Conservation (phyloP, 2,329 filamentous ascomycete genomes). For the Cercospora janseana region DNA sequence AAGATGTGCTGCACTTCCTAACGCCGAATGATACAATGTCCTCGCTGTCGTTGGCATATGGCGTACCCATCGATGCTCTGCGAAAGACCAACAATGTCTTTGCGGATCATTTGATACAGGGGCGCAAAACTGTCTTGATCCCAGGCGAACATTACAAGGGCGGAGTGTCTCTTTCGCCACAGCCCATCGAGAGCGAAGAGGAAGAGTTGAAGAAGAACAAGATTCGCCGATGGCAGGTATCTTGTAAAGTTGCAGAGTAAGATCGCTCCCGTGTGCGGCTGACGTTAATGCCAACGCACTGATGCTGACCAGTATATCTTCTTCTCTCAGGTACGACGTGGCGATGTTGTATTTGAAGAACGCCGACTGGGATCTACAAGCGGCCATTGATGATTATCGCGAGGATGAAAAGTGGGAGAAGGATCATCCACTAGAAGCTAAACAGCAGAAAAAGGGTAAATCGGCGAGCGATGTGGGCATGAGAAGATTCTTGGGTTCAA, state of each 20-base stretch:
- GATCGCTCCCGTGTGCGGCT: conserved; percentile 30
- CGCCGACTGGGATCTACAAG: conserved; percentile 62
- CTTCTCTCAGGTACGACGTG: conserved; percentile 58
- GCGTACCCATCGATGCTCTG: conserved; percentile 62
- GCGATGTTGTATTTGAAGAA: conserved; percentile 74
- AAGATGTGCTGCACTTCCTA: conserved; percentile 73
- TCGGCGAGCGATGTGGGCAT: conserved; percentile 35
- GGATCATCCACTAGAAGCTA: conserved; percentile 58
- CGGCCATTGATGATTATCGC: conserved; percentile 62
- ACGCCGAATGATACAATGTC: conserved; percentile 66
- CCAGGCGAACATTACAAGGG: conserved; percentile 68
- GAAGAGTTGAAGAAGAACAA: conserved; percentile 69
- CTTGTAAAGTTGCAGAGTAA: conserved; percentile 73
- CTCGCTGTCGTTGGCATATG: conserved; percentile 69
- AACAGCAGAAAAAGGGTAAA: conserved; percentile 47
- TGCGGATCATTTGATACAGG: conserved; percentile 68
- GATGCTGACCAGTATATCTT: conserved; percentile 43
- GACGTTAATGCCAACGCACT: conserved; percentile 10
- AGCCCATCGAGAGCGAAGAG: conserved; percentile 70
- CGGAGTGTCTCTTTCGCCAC: conserved; percentile 65
- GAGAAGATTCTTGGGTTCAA: conserved; percentile 38
- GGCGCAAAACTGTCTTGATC: conserved; percentile 67
- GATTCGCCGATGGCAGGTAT: conserved; percentile 74
- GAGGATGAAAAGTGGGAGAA: conserved; percentile 76
- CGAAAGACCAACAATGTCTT: conserved; percentile 67